Evolutionary conservation across 129 eudicot species (phyloP).

Genomic region (Kitagawia praeruptora): DNA sequence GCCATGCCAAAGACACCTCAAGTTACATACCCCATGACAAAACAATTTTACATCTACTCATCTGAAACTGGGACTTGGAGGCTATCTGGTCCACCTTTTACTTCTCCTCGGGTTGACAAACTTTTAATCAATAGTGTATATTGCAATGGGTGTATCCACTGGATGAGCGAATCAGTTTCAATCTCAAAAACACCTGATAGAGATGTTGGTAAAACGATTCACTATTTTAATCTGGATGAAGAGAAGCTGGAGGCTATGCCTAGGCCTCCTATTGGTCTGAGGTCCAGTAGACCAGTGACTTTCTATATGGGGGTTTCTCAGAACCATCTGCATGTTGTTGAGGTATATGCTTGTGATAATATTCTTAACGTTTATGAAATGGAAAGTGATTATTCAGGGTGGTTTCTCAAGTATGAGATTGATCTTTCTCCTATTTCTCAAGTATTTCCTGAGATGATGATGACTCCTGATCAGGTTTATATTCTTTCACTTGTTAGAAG

Average conservation of each 20-base stretch:
- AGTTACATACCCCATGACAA: not conserved
- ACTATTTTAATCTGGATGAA: not conserved
- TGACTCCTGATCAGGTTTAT: not conserved
- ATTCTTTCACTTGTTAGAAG: not conserved
- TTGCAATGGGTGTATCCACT: not conserved
- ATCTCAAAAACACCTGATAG: not conserved
- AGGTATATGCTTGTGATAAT: not conserved
- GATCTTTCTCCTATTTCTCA: slow-evolving; percentile 1
- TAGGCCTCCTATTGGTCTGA: not conserved
- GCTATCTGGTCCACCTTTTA: not conserved
- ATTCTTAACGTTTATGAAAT: not conserved
- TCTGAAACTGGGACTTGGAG: not conserved
- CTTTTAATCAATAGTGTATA: not conserved
- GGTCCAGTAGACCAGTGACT: not conserved
- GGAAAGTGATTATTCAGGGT: not conserved
- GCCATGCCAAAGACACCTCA: not conserved
- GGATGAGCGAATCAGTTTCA: not conserved
- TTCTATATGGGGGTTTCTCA: not conserved
- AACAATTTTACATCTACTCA: not conserved
- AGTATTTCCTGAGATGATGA: not conserved
- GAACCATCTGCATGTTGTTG: not conserved
- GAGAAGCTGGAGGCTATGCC: not conserved
- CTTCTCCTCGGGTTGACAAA: not conserved
- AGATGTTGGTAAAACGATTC: not conserved
- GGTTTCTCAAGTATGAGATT: not conserved